Base-by-base conservation (phyloP, 1,284 basidiomycete genomes). In the Peniophora sp. region DNA sequence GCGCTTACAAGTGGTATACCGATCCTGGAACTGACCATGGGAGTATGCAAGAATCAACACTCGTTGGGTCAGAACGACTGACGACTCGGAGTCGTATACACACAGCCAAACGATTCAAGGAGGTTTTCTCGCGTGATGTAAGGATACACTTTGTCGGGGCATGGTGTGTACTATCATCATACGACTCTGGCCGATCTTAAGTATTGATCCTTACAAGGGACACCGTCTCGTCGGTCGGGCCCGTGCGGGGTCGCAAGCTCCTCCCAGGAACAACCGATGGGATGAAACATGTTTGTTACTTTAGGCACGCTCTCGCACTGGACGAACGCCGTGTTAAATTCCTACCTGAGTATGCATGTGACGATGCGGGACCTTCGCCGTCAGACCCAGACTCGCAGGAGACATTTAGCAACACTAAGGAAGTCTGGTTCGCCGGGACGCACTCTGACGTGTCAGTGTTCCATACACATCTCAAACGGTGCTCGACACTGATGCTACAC, bases 131-230 rank as follows among this genome's bases (percentile, higher is more conserved):
- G 1, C 59, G 61, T 47, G 12, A 52, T 8, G 54, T 61, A 2
- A 27, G 56, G n/a, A 58, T 72, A 3, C 72, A 74, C 46, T 73
- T 74, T 49, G 55, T 73, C 5, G 72, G 72, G 1, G 69, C 62
- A 11, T 73, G 71, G 72, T 74, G 49, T 49, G 58, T 25, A 14
- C 14, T 0, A 16, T 23, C 25, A 14, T 14, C 16, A 16, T 34
- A n/a, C 20, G 34, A 25, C 12, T 17, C 23, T 10, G 2, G 9
- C 1, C 9, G n/a, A 8, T 22, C 23, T 45, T 6, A 22, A 22
- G 39, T 43, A 5, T 39, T 27, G 5, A 3, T 17, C 3, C 6
- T 3, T 36, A 36, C 44, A n/a, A 74, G 72, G 75, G 74, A 75
- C 54, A 71, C 71, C 1, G 69, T 72, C 2, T 70, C 69, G 1